Base-by-base conservation (phyloP, 2,329 filamentous ascomycete genomes). In the Taxawa tesnikishii region DNA sequence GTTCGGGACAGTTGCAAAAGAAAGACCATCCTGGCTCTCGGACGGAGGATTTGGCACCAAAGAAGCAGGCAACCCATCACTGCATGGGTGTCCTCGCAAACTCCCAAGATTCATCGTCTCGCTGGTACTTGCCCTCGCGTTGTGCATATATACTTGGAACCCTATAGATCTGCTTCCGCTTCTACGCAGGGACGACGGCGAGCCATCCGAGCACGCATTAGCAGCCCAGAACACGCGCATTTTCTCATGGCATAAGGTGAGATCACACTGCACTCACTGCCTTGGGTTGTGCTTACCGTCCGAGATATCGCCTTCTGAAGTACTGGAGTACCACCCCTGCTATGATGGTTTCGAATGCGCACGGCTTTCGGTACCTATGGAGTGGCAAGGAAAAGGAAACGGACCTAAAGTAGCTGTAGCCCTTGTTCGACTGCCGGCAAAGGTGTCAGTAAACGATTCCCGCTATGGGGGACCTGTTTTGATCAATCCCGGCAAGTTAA, bases 321-420 rank as follows among this genome's bases (percentile, higher is more conserved):
- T 34, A 5, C 26, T 46, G 10, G 14, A 26, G 13, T 47, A 41
- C 29, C 37, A 41, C 11, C 21, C 15, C 9, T 68, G 65, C 43
- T 65, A 56, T 34, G 53, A 54, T 33, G 58, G 52, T 3, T 62
- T 63, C 37, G 53, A 63, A 43, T 68, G 65, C 38, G 60, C 65
- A 13, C 55, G 60, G 5, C 46, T 69, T 1, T 46, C 59, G 26
- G 58, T 68, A 1, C 65, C 65, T 0, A 59, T 68, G 45, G 62
- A 56, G 38, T 64, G 61, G 45, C 46, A 55, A 21, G 44, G 46
- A 5, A 37, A 55, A 29, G 37, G 44, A n/a, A 33, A 24, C 32
- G 49, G 26, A 42, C 48, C 47, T 51, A 46, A 40, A n/a, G 52
- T 64, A 11, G 53, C 53, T 2, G 36, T 68, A n/a, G 64, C 63